These are phyloP conservation scores for Aegilops longissima DNA, from an alignment of 176 grass and related monocot genomes.

Conservation along the genomic window DNA sequence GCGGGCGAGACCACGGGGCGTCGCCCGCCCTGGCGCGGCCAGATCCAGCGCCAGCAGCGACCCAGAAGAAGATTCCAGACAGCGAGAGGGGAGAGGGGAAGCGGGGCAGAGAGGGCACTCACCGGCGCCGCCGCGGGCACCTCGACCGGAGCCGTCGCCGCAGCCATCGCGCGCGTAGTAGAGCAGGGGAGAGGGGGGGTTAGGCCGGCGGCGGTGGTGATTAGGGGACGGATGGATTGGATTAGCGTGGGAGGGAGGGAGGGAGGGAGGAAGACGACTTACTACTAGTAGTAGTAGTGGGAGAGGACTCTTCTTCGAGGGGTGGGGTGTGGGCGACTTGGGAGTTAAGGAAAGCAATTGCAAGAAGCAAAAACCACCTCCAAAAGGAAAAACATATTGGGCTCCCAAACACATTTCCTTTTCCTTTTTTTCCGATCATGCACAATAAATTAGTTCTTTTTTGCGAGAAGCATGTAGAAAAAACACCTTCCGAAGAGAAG, in stretches of 20 bases:
- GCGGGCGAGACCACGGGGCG: not conserved
- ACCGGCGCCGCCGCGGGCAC: slow-evolving; percentile 33
- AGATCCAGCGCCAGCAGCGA: not conserved
- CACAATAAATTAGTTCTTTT: too few relatives aligned
- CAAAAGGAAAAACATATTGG: not conserved
- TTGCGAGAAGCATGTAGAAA: too few relatives aligned
- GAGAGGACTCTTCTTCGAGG: not conserved
- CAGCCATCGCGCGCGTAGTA: slow-evolving; percentile 8
- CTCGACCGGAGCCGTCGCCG: slow-evolving; percentile 13
- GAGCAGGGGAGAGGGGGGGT: not conserved
- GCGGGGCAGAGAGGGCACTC: not conserved
- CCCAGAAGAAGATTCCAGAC: not conserved
- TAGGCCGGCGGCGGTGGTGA: not conserved
- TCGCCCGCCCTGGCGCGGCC: not conserved
- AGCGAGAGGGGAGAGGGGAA: not conserved
- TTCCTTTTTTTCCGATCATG: not conserved
- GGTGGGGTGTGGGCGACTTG: not conserved
- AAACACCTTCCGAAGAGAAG: too few relatives aligned
- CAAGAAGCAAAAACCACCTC: not conserved
- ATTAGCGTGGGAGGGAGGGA: not conserved
- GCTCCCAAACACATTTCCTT: not conserved
- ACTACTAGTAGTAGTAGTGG: not conserved
- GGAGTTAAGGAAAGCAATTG: not conserved
- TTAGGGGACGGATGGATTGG: not conserved
- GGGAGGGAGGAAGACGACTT: not conserved